Base-by-base conservation (phyloP, 2,329 filamentous ascomycete genomes). In the Fusarium albidum region DNA sequence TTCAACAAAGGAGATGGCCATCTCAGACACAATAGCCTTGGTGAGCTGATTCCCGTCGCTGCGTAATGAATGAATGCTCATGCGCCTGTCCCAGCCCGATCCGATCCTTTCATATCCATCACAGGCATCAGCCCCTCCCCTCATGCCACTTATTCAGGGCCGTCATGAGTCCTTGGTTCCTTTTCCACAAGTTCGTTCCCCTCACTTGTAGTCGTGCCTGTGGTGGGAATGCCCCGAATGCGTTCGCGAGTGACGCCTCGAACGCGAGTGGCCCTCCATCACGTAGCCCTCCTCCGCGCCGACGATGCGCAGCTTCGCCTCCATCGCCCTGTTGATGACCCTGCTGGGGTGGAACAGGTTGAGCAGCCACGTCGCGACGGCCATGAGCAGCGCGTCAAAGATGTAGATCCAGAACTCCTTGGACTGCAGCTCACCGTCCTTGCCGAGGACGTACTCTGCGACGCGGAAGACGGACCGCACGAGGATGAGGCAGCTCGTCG, bases 401-500 rank as follows among this genome's bases (percentile, higher is more conserved):
- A 75, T 43, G 43, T 76, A 76, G 13, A 75, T 55, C 34, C 63
- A 71, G 29, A 57, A 67, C 57, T 77, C 74, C 32, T 74, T 68
- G 7, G 57, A 57, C 14, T 75, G 61, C 4, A 75, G 55, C 9
- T 68, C 69, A 2, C 71, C 72, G 10, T 69, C 65, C 14, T 67
- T 64, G 12, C 74, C 74, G 45, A 71, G 61, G 3, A 68, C 60
- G 50, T 78, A 80, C 61, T 80, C 78, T 14, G 77, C 66, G 4
- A 76, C 68, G 32, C 78, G 71, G 43, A 77, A 76, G 5, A 76
- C 52, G 5, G 73, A 77, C 50, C 78, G 68, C 8, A 78, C 63
- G 43, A 77, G 68, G 32, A 80, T 78, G 31, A 75, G 61, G 0
- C 66, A 38, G 39, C 69, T 70, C 8, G 66, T 57, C 2, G 50